Evolutionary conservation across 1,284 basidiomycete species (phyloP).

Genomic region (Moesziomyces aphidis): DNA sequence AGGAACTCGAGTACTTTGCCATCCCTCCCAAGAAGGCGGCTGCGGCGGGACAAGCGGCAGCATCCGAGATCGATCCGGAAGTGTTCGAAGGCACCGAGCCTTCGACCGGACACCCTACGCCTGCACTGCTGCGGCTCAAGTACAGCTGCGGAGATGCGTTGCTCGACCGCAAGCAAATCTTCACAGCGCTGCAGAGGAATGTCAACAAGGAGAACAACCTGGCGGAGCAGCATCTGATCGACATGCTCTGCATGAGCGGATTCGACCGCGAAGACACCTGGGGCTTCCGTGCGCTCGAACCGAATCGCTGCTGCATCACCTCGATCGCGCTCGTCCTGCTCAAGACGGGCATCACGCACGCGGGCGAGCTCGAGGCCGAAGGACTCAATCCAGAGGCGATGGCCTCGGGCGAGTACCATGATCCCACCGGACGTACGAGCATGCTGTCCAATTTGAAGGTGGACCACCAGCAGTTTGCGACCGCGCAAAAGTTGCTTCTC

Average conservation of each 20-base stretch:
- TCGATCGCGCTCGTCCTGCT: conserved; percentile 96
- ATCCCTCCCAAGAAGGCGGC: conserved; percentile 74
- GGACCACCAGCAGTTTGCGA: conserved; percentile 92
- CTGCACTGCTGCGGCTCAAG: conserved; percentile 72
- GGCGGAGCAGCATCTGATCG: conserved; percentile 98
- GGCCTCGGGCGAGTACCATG: conserved; percentile 33
- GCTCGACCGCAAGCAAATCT: conserved; percentile 90
- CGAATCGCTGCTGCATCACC: conserved; percentile 94
- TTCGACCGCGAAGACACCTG: conserved; percentile 96
- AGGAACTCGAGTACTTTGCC: conserved; percentile 98
- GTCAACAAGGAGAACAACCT: conserved; percentile 99
- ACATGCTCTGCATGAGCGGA: conserved; percentile 99
- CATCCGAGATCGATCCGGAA: conserved; percentile 15
- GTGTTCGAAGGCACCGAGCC: conserved; percentile 61
- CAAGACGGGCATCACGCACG: conserved; percentile 93
- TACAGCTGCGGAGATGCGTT: conserved; percentile 79
- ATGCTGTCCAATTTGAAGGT: conserved; percentile 71
- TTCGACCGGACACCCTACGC: conserved; percentile 80
- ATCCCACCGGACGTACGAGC: conserved; percentile 62
- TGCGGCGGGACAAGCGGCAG: neutral
- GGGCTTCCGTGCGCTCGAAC: conserved; percentile 96
- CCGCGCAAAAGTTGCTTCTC: conserved; percentile 94
- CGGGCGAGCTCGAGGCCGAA: conserved; percentile 70
- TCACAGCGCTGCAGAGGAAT: conserved; percentile 96
- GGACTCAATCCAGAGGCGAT: conserved; percentile 23